These are phyloP conservation scores for Malus fusca DNA, from an alignment of 306 rosid species.

Conservation along the genomic window DNA sequence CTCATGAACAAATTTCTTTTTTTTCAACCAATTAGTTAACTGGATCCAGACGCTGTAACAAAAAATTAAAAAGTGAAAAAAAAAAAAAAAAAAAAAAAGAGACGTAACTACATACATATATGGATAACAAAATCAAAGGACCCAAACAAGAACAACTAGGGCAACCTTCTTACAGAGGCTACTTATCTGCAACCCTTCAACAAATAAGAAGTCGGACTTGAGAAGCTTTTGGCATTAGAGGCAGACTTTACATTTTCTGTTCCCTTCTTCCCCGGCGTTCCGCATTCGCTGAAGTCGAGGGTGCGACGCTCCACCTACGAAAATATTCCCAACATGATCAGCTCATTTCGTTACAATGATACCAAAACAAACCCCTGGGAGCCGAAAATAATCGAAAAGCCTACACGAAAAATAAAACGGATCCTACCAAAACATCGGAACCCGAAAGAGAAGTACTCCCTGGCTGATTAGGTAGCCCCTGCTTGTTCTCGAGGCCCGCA, in stretches of 20 bases:
- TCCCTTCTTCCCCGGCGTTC: constrained; percentile 61
- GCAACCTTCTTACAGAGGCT: not conserved
- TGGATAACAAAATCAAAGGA: not conserved
- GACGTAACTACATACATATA: not conserved
- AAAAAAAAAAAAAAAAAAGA: too few species aligned
- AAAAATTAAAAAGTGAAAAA: not conserved
- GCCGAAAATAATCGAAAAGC: not conserved
- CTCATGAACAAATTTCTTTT: not conserved
- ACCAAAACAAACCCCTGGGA: not conserved
- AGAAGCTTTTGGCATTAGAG: constrained; percentile 30
- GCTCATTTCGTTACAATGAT: not conserved
- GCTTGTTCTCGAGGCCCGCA: constrained; percentile 26
- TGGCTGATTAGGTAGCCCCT: constrained; percentile 13
- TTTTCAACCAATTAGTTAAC: not conserved
- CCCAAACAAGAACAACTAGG: not conserved
- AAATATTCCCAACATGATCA: not conserved
- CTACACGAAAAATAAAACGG: not conserved
- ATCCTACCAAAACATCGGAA: constrained; percentile 52
- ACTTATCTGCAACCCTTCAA: constrained; percentile 71
- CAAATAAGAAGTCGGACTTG: constrained; percentile 72
- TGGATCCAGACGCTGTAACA: not conserved
- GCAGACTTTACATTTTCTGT: constrained; percentile 39
- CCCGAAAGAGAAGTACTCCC: constrained; percentile 37
- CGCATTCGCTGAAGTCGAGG: constrained; percentile 96
- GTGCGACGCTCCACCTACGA: constrained; percentile 69